phyloP scores from a whole-genome alignment of 371 early-diverging fungal genomes.

The Lichtheimia hyalospora region DNA sequence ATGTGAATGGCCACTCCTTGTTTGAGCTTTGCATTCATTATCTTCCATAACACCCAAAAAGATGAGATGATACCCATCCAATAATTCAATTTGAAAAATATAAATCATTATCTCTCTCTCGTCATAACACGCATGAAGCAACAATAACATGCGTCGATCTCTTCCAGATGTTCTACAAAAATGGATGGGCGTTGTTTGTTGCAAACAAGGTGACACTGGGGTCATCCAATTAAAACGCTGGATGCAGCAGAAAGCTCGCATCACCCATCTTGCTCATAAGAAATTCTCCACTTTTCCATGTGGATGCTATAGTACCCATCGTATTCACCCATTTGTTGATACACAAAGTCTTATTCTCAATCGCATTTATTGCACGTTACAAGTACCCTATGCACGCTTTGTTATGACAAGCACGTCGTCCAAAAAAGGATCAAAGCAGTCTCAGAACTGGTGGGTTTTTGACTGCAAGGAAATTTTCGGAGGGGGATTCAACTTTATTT shows the following conservation, averaged over 20 bases:
- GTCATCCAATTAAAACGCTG: background rate
- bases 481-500: too few relatives aligned
- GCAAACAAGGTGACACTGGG: background rate
- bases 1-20: too few relatives aligned
- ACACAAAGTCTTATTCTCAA: background rate
- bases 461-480: too few relatives aligned
- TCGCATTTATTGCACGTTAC: background rate
- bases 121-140: background rate
- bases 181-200: background rate
- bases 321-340: too few relatives aligned
- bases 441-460: background rate
- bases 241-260: slow-evolving; percentile 1
- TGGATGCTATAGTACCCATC: background rate
- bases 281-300: too few relatives aligned
- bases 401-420: background rate
- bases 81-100: too few relatives aligned
- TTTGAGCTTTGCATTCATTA: background rate
- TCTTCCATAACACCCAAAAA: background rate
- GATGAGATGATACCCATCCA: too few relatives aligned
- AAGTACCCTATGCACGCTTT: background rate
- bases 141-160: background rate
- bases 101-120: too few relatives aligned
- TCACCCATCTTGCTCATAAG: background rate
- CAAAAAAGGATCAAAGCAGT: background rate
- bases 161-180: background rate